Percentiles rank a stretch among this genome's conserved stretches.
Evolutionary conservation across 1,139 yeast species (phyloP).

Genomic region (Yamadazyma siamensis): DNA sequence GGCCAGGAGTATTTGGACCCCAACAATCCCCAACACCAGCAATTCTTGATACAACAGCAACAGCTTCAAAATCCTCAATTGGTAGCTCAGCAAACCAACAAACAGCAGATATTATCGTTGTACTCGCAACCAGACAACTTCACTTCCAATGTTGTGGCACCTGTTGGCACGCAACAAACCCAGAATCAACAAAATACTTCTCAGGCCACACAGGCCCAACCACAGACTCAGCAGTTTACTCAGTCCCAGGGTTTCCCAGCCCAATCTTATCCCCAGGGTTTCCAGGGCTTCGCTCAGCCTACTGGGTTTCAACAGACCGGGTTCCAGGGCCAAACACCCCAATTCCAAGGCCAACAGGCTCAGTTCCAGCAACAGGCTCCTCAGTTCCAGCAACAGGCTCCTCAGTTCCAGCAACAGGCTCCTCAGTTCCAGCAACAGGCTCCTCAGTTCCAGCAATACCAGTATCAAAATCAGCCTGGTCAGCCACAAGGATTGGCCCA

Average conservation of each 20-base stretch:
- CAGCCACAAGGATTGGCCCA: constrained; percentile 5
- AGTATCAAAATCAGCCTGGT: constrained; percentile 2
- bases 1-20: constrained; percentile 62
- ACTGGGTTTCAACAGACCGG: constrained; percentile 8
- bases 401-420: constrained; percentile 1
- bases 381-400: constrained; percentile 12
- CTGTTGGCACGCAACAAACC: constrained; percentile 16
- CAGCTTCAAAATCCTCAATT: constrained; percentile 42
- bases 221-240: constrained; percentile 10
- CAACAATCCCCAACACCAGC: constrained; percentile 51
- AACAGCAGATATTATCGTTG: constrained; percentile 40
- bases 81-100: constrained; percentile 42
- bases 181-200: constrained; percentile 17
- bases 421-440: constrained; percentile 9
- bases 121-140: constrained; percentile 35
- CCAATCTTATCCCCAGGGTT: constrained; percentile 18
- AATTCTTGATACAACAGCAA: constrained; percentile 41
- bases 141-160: constrained; percentile 24
- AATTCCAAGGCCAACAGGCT: constrained; percentile 2
- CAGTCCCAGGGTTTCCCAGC: constrained; percentile 11
- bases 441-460: constrained; percentile 17
- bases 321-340: constrained; percentile 2
- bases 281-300: constrained; percentile 17
- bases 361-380: not conserved
- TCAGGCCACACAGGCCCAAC: constrained; percentile 18